Evolutionary conservation across 371 early-diverging fungal species (phyloP), one percentile per base, ranked within the genome.

Genomic region (Syncephalastrum monosporum): DNA sequence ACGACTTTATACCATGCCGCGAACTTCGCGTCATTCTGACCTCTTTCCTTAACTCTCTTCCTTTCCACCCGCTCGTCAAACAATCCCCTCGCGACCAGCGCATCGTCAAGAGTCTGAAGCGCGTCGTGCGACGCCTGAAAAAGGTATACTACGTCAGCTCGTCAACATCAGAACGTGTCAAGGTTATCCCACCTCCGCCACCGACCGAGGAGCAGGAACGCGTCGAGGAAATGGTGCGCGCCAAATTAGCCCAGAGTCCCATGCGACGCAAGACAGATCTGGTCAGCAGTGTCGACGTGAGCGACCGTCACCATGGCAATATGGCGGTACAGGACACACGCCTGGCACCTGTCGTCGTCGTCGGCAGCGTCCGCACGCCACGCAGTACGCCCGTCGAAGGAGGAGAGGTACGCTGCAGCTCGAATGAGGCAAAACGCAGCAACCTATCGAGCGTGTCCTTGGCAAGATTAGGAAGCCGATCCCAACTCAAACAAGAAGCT

Each of bases 1-100:
- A 78, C 53, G 88, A 88, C 55, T 88, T 88, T 64, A 72, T 78
- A 48, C 76, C 74, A 2, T 76, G 67, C 23, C 72, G 72, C n/a
- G 68, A 72, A 0, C 59, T 87, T 10, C 76, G 85, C 2, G 50
- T 67, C 5, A 68, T 60, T 1, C 50, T 85, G 4, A 74, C 77
- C 5, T 54, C 60, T 12, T 77, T 74, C 45, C 60, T 87, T 10
- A 83, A 77, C 29, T 56, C 58, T 0, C 62, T 83, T 53, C 66
- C 77, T 3, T 59, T 50, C 25, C 76, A 83, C 47, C 74, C 70
- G 2, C 57, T 73, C 6, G 66, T 86, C 5, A 62, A 56, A 14
- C 60, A 71, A 17, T 79, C 81, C 0, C 69, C 74, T 0, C 70
- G 80, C 16, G 82, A 83, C 59, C 75, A 81, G 48, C 70, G 82